Evolutionary conservation across 164 flowering plant species (phyloP), one percentile per base, ranked within the genome.

Genomic region (Stephania cephalantha): DNA sequence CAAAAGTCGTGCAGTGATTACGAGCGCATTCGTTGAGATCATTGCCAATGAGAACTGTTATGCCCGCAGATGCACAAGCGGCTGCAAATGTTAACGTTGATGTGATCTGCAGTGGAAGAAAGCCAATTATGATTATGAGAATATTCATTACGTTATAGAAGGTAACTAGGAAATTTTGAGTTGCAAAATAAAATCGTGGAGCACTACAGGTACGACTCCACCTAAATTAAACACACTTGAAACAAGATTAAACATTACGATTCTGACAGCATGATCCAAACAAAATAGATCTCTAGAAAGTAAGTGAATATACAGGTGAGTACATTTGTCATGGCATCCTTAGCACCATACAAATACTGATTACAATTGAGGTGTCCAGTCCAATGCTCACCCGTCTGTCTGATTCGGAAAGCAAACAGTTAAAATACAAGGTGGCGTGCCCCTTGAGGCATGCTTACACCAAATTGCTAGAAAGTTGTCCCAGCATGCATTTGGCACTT

Each of bases 31-130:
- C 81, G n/a, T 85, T 69, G 13, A 89, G 85, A 81, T 91, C 98
- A 74, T 87, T 90, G 66, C 87, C 85, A 15, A 93, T 84, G 46
- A 93, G 91, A 68, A 93, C 94, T 22, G 97, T 89, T 83, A 91
- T 90, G 18, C 91, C 93, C 35, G 93, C 90, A 22, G 91, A 88
- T 74, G 95, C 88, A 84, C 90, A 88, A 22, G 93, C 95, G 45
- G 93, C 88, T 63, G 90, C 85, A 82, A 88, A 91, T 29, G 87
- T 89, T 42, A 91, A 82, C 8, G 91, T 89, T 29, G 95, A 88
- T 61, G 88, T 88, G 70, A 90, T 80, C 95, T 89, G 87, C 85
- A 82, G 48, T 6, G 5, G 17, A 50, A 70, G n/a, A 5, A 61
- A 35, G 42, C 42, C 42, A 35, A 35, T 35, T 35, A 35, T 0